phyloP scores from a whole-genome alignment of 768 basidiomycete genomes.

The Fistulinella prunicolor region DNA sequence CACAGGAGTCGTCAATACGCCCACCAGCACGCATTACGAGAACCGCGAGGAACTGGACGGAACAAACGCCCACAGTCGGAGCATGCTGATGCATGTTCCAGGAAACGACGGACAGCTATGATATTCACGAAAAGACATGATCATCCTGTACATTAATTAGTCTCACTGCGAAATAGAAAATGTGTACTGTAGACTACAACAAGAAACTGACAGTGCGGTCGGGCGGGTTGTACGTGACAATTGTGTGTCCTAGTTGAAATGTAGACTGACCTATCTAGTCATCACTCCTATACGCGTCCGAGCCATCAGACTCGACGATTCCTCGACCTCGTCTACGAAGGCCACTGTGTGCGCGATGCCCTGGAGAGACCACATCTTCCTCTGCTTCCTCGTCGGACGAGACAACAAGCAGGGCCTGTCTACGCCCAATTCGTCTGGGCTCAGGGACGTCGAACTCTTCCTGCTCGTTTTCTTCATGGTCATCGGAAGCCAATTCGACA shows the following conservation, averaged over 20 bases:
- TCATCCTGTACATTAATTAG: too few relatives aligned
- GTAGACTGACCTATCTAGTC: constrained; percentile 1
- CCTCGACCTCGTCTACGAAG: background rate
- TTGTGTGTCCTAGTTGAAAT: background rate
- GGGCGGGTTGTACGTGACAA: too few relatives aligned
- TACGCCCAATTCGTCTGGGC: background rate
- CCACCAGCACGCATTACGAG: too few relatives aligned
- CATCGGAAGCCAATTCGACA: constrained; percentile 13
- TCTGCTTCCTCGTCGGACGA: constrained; percentile 23
- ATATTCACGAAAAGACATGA: too few relatives aligned
- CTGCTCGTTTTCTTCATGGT: constrained; percentile 7
- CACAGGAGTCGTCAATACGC: too few relatives aligned
- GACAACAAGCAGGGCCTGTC: background rate
- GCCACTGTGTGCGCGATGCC: background rate
- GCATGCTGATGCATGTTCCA: too few relatives aligned
- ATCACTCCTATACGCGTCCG: constrained; percentile 15
- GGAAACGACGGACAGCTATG: too few relatives aligned
- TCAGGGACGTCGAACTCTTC: background rate
- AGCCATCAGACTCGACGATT: constrained; percentile 22
- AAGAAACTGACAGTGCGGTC: too few relatives aligned
- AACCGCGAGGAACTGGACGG: too few relatives aligned
- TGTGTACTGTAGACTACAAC: too few relatives aligned
- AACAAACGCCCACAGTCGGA: too few relatives aligned
- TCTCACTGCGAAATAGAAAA: too few relatives aligned
- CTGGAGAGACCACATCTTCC: background rate